Evolutionary conservation across 2,329 filamentous ascomycete genomes (phyloP), one percentile per base, ranked within the genome.

Genomic region (Septoria linicola): DNA sequence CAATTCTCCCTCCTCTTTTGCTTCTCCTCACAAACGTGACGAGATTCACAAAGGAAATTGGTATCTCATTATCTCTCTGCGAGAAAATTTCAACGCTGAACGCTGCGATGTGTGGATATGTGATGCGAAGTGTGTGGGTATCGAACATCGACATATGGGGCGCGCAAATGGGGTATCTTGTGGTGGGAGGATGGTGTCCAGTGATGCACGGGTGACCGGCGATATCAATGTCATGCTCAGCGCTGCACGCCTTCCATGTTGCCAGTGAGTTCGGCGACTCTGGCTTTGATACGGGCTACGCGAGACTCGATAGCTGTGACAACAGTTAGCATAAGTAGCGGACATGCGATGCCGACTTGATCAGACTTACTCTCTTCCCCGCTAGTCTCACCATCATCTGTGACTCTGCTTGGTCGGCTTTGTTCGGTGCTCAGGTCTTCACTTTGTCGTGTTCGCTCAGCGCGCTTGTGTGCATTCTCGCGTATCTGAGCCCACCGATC

Each of bases 401-500:
- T 83, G 6, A 77, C 73, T 17, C 80, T 62, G 36, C 75, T 80
- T 37, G 77, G 77, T 32, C 78, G 78, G 59, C 69, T 71, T 21
- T 60, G 59, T 21, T 48, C 44, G 35, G 57, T 59, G 40, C 74
- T 75, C 58, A 83, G 80, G 62, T 88, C 83, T 60, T 89, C 86
- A 47, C 80, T 83, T 16, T 54, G 43, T 25, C 53, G 51, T 23
- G 46, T 40, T 20, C 39, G 46, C 40, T 54, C 54, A 30, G 87
- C 88, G 53, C 90, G 81, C 55, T 93, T 87, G 3, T 90, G 90
- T 8, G 93, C 93, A 64, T 96, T 96, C 77, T 91, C 92, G 59
- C 91, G 83, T 60, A 97, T 96, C 71, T 95, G 89, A 1, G 92
- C 92, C 93, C 93, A 99, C 48, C 92, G 84, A 67, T 96, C 91